These are phyloP conservation scores for Penicillium flavigenum DNA, from an alignment of 495 filamentous ascomycete species.

Conservation along the genomic window DNA sequence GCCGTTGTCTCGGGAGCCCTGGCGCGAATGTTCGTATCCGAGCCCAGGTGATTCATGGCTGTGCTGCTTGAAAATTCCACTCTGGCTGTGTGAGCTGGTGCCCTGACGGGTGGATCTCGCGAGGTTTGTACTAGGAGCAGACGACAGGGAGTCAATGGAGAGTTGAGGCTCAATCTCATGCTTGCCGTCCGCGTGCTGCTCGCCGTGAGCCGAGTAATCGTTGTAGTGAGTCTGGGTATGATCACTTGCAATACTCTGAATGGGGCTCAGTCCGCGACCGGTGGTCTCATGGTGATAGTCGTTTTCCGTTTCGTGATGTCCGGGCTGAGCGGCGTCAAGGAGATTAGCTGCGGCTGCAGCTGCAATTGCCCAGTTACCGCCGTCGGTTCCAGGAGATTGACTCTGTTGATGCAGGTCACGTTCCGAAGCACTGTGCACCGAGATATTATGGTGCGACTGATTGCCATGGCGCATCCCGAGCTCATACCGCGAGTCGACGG, in stretches of 20 bases:
- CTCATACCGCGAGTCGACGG: constrained; percentile 49
- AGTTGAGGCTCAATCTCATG: constrained; percentile 40
- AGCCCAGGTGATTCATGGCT: constrained; percentile 35
- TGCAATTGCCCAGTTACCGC: constrained; percentile 46
- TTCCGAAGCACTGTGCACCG: constrained; percentile 51
- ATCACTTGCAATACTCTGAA: constrained; percentile 84
- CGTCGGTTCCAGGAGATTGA: constrained; percentile 48
- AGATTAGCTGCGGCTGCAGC: constrained; percentile 48
- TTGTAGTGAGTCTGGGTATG: constrained; percentile 39
- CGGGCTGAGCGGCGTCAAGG: constrained; percentile 38
- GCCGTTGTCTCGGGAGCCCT: constrained; percentile 28
- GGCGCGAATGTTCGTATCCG: constrained; percentile 41
- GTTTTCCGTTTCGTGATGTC: constrained; percentile 33
- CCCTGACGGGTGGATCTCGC: constrained; percentile 53
- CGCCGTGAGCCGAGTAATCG: constrained; percentile 6
- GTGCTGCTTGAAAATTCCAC: constrained; percentile 45
- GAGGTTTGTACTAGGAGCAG: constrained; percentile 55
- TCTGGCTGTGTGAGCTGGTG: constrained; percentile 49
- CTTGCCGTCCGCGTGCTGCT: constrained; percentile 21
- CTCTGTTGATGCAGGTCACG: constrained; percentile 46
- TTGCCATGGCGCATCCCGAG: constrained; percentile 59
- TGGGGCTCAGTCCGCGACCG: constrained; percentile 72
- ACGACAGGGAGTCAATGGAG: constrained; percentile 53
- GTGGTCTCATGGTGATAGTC: constrained; percentile 56
- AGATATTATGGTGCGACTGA: constrained; percentile 55